phyloP scores from a whole-genome alignment of 2,329 filamentous ascomycete species.

The Phyllosticta citriasiana region DNA sequence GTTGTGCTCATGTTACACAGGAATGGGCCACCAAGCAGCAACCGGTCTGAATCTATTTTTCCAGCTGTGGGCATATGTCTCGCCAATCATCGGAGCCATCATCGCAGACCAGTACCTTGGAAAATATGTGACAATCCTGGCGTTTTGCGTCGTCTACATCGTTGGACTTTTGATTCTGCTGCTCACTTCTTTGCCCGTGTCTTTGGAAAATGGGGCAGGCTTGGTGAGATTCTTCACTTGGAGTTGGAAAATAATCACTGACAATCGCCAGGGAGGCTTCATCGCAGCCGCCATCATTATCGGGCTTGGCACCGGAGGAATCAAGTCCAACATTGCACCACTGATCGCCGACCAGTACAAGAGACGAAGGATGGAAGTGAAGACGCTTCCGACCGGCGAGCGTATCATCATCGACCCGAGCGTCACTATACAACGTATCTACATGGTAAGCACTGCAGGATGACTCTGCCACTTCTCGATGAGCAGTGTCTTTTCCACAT shows the following conservation, averaged over 20 bases:
- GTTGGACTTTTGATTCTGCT: constrained; percentile 54
- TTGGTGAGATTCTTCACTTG: constrained; percentile 2
- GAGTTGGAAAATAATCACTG: neutral
- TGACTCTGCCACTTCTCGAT: no score
- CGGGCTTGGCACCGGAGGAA: constrained; percentile 59
- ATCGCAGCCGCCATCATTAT: constrained; percentile 40
- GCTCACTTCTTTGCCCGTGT: constrained; percentile 47
- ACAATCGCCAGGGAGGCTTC: constrained; percentile 13
- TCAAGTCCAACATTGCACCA: constrained; percentile 58
- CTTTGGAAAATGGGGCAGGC: constrained; percentile 39
- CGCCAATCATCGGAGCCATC: constrained; percentile 29
- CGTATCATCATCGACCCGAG: constrained; percentile 37
- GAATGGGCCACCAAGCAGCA: constrained; percentile 23
- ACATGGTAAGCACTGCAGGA: constrained; percentile 20
- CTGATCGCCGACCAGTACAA: constrained; percentile 30
- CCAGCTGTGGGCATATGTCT: constrained; percentile 28
- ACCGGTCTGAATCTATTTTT: constrained; percentile 27
- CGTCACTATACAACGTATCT: constrained; percentile 39
- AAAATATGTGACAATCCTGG: constrained; percentile 54
- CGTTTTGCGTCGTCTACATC: constrained; percentile 48
- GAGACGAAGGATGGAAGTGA: constrained; percentile 32
- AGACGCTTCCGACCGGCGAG: constrained; percentile 31
- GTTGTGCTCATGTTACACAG: constrained; percentile 11
- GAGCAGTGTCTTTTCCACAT: no score
- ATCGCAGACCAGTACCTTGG: constrained; percentile 54